Evolutionary conservation across 257 asterid genomes (phyloP).

Genomic region (Solanum etuberosum): DNA sequence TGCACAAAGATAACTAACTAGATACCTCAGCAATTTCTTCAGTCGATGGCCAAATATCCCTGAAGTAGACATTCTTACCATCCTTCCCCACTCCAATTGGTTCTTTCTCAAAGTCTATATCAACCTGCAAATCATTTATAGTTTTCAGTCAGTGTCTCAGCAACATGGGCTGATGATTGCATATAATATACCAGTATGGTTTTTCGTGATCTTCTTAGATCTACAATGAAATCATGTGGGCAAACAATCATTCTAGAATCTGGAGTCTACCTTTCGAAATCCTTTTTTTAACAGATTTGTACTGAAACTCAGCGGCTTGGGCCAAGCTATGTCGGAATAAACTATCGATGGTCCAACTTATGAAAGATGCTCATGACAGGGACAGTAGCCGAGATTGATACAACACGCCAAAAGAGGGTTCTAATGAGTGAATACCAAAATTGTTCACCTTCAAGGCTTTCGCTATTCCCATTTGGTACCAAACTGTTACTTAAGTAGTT

Average conservation of each 20-base stretch:
- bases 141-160: neutral
- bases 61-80: slow-evolving; percentile 68
- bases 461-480: neutral
- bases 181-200: neutral
- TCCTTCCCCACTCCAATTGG: slow-evolving; percentile 88
- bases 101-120: slow-evolving; percentile 88
- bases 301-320: neutral
- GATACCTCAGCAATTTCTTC: slow-evolving; percentile 85
- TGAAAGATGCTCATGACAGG: neutral
- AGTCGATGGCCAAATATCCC: slow-evolving; percentile 89
- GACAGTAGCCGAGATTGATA: neutral
- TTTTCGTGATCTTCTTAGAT: neutral
- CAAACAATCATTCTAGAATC: neutral
- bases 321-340: neutral
- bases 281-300: neutral
- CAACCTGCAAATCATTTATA: slow-evolving; percentile 40
- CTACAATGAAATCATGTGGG: neutral
- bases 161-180: neutral
- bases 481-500: neutral
- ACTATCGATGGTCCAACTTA: neutral
- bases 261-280: neutral
- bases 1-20: neutral
- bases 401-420: neutral
- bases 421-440: neutral
- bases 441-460: neutral